Percentiles rank a stretch among this genome's conserved stretches.
Evolutionary conservation across 192 early-diverging fungal genomes (phyloP).

Genomic region (Funneliformis geosporum): DNA sequence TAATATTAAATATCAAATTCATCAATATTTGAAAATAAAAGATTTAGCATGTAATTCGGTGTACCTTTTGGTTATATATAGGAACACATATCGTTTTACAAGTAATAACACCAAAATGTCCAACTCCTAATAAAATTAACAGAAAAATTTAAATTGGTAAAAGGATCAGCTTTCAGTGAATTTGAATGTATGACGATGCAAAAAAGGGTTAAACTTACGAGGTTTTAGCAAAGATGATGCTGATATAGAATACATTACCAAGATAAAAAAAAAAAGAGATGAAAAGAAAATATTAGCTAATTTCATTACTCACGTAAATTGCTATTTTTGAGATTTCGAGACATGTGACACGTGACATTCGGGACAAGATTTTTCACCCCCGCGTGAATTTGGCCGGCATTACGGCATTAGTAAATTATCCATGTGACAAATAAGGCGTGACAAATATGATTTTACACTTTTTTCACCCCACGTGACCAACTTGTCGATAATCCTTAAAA

Average conservation of each 20-base stretch:
- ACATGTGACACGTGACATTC: too few species aligned
- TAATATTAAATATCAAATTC: slow-evolving; percentile 19
- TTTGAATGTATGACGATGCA: neutral
- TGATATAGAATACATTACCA: neutral
- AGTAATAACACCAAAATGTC: neutral
- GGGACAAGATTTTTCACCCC: too few species aligned
- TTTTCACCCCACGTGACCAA: too few species aligned
- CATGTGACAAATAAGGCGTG: too few species aligned
- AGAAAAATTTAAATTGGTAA: neutral
- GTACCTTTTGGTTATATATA: neutral
- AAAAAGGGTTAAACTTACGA: neutral
- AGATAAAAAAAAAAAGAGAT: neutral
- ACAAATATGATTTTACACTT: too few species aligned
- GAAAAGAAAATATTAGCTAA: too few species aligned
- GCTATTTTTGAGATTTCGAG: too few species aligned
- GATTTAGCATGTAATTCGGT: neutral
- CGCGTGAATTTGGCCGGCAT: too few species aligned
- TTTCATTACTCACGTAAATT: too few species aligned
- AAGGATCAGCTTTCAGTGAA: neutral
- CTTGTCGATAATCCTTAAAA: too few species aligned
- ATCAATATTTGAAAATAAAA: neutral
- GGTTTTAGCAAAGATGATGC: neutral
- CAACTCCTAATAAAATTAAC: neutral
- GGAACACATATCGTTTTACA: neutral
- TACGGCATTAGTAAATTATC: too few species aligned